Conservation (phyloP, 768 basidiomycete genomes). For the Suillus spraguei region DNA sequence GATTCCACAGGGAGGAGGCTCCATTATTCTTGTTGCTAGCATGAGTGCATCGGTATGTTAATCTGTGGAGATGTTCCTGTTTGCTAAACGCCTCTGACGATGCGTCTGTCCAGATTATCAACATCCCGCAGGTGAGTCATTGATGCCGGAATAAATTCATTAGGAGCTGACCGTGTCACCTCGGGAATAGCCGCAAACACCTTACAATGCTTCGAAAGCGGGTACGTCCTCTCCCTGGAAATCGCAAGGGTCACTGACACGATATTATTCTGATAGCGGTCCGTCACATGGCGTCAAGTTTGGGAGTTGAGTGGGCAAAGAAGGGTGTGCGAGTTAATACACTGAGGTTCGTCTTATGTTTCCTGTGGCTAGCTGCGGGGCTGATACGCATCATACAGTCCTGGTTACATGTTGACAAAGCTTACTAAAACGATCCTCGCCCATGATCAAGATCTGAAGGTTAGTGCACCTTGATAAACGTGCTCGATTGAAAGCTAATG, state of each 20-base stretch:
- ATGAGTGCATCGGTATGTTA: constrained; percentile 85
- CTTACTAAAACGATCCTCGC: constrained; percentile 83
- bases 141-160: neutral
- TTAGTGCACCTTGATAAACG: constrained; percentile 29
- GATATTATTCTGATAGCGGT: constrained; percentile 56
- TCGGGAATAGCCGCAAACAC: constrained; percentile 72
- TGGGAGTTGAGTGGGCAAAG: constrained; percentile 97
- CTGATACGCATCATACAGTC: constrained; percentile 44
- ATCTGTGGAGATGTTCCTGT: neutral
- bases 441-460: constrained; percentile 75
- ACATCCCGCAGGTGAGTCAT: constrained; percentile 74
- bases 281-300: constrained; percentile 89
- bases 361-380: neutral
- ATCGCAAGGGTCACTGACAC: constrained; percentile 13
- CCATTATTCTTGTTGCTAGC: constrained; percentile 84
- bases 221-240: constrained; percentile 43
- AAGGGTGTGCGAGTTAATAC: constrained; percentile 86
- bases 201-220: constrained; percentile 96
- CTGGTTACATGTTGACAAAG: constrained; percentile 94
- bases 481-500: constrained; percentile 10
- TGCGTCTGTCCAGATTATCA: constrained; percentile 64
- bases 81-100: constrained; percentile 19
- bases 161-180: neutral
- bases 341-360: constrained; percentile 51
- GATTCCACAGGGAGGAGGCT: constrained; percentile 79